Base-by-base conservation (phyloP, 305 asterid genomes). In the Nicotiana rustica region DNA sequence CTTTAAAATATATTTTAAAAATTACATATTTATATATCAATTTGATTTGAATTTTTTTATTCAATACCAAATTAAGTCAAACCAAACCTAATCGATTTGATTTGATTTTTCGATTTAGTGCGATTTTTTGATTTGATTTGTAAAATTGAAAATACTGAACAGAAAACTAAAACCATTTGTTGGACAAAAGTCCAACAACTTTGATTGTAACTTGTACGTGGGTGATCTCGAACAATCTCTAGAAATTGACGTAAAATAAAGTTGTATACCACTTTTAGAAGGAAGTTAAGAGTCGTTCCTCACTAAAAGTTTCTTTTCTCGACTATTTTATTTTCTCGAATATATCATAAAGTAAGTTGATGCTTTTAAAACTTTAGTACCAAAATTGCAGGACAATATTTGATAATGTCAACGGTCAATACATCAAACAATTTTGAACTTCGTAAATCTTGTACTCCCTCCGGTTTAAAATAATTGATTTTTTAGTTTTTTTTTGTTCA, bases 221-320 rank as follows among this genome's bases (percentile, higher is more conserved):
- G 49, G 12, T 7, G 59, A 52, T 52, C 17, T 52, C n/a, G 59
- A 52, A 52, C n/a, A 52, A 52, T 10, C 17, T 52, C 5, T 9
- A 13, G 4, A 52, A 52, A 13, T 52, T 52, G 59, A 52, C 59
- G 14, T 52, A 3, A 52, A 49, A 52, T 10, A 52, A 25, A 25
- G 4, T 14, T 71, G 21, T 47, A 7, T 13, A 49, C 44, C 25
- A 49, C 2, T 25, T 49, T 49, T 49, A 25, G 44, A 49, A 49
- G 79, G 25, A 49, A 49, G 79, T 49, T 14, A 49, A 73, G 64
- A 73, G 77, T 10, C 57, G 35, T 69, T 41, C 57, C 33, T 38
- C 31, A 7, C 14, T 36, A 68, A 38, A 68, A n/a, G 10, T 69
- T 69, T 69, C 59, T 69, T 18, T 61, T 10, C 2, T 10, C 18